phyloP scores from a whole-genome alignment of 2,329 filamentous ascomycete species.

The Erysiphe neolycopersici region DNA sequence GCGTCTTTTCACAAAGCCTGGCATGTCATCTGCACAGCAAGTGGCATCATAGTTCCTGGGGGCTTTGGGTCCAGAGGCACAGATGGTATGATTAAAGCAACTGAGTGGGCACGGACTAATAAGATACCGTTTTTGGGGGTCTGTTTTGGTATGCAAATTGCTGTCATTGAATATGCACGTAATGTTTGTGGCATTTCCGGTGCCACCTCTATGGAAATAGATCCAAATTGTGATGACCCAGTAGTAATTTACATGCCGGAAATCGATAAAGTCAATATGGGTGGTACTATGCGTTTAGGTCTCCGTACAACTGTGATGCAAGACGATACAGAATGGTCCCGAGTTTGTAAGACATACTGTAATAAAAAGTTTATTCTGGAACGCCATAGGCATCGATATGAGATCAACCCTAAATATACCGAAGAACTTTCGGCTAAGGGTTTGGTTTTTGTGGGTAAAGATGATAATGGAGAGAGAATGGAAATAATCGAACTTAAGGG shows the following conservation, averaged over 20 bases:
- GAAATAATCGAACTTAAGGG: constrained; percentile 61
- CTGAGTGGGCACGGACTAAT: constrained; percentile 66
- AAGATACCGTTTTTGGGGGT: constrained; percentile 67
- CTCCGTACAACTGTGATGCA: constrained; percentile 52
- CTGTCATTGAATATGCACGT: constrained; percentile 69
- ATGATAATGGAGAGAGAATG: constrained; percentile 53
- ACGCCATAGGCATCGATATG: constrained; percentile 70
- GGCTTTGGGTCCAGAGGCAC: constrained; percentile 49
- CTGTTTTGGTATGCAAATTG: constrained; percentile 50
- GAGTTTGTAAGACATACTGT: constrained; percentile 50
- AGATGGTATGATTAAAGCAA: constrained; percentile 70
- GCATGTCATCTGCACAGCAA: constrained; percentile 48
- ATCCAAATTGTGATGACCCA: constrained; percentile 11
- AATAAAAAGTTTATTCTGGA: constrained; percentile 29
- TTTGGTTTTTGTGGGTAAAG: constrained; percentile 52
- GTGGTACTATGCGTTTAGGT: constrained; percentile 71
- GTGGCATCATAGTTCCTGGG: constrained; percentile 30
- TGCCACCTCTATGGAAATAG: constrained; percentile 11
- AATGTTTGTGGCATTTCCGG: constrained; percentile 38
- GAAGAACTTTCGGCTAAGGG: constrained; percentile 40
- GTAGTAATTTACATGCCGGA: constrained; percentile 86
- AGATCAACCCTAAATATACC: constrained; percentile 63
- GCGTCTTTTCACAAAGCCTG: constrained; percentile 65
- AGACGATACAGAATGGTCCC: constrained; percentile 47
- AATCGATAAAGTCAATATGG: constrained; percentile 45